Conservation (phyloP, 2,329 filamentous ascomycete genomes). For the Chrysosporium queenslandicum region DNA sequence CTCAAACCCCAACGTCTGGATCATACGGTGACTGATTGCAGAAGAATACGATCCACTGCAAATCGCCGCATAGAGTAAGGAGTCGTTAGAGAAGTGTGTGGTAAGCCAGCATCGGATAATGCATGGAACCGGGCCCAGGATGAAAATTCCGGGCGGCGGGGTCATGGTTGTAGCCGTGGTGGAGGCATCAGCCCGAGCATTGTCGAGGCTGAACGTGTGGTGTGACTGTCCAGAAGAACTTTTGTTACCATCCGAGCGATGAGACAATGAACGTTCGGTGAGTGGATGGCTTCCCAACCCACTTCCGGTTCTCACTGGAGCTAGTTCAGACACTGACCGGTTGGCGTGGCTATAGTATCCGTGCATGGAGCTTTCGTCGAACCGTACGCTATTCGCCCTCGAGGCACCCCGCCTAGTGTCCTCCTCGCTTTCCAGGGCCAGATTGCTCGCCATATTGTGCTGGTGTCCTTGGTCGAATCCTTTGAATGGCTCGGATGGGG, state of each 20-base stretch:
- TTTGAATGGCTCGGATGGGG: slow-evolving; percentile 75
- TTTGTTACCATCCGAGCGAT: slow-evolving; percentile 90
- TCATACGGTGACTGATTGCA: slow-evolving; percentile 62
- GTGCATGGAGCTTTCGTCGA: slow-evolving; percentile 90
- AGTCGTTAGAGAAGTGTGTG: slow-evolving; percentile 77
- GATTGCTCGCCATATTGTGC: slow-evolving; percentile 64
- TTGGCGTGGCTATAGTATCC: slow-evolving; percentile 78
- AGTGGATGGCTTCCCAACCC: slow-evolving; percentile 67
- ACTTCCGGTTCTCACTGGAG: slow-evolving; percentile 65
- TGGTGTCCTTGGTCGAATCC: slow-evolving; percentile 77
- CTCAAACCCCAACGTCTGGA: slow-evolving; percentile 62
- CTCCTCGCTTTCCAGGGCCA: slow-evolving; percentile 80
- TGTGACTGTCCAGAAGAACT: slow-evolving; percentile 80
- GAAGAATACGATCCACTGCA: slow-evolving; percentile 89
- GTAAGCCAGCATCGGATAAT: slow-evolving; percentile 96
- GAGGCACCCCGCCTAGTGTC: slow-evolving; percentile 78
- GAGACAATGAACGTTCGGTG: slow-evolving; percentile 83
- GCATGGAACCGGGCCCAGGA: slow-evolving; percentile 79
- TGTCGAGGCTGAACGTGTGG: slow-evolving; percentile 75
- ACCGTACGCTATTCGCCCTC: slow-evolving; percentile 90
- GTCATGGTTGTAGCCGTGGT: slow-evolving; percentile 62
- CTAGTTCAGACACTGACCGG: slow-evolving; percentile 73
- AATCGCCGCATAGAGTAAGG: slow-evolving; percentile 79
- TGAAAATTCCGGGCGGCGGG: slow-evolving; percentile 72
- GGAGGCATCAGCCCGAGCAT: slow-evolving; percentile 52